Percentiles rank a stretch among this genome's conserved stretches.
Evolutionary conservation across 2,329 filamentous ascomycete species (phyloP).

Genomic region (Pseudogymnoascus sp.): DNA sequence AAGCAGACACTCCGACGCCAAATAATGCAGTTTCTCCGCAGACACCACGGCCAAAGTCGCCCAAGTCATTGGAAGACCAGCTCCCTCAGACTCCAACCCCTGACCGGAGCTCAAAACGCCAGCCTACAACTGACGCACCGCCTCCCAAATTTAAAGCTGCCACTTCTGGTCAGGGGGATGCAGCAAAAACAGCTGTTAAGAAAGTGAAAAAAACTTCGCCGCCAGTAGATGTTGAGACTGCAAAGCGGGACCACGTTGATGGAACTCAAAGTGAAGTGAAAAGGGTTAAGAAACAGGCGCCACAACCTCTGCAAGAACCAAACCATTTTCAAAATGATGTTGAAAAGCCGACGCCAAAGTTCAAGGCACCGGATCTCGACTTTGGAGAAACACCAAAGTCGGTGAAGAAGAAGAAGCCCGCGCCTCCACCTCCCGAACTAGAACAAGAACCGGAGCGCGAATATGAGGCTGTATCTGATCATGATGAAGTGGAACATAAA

Average conservation of each 20-base stretch:
- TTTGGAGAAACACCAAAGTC: slow-evolving; percentile 13
- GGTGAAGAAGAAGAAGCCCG: slow-evolving; percentile 17
- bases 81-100: neutral
- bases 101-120: neutral
- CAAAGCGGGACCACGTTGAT: neutral
- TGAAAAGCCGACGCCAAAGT: neutral
- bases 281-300: neutral
- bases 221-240: neutral
- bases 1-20: neutral
- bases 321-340: neutral
- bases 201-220: neutral
- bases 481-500: neutral
- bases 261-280: neutral
- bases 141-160: neutral
- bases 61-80: slow-evolving; percentile 17
- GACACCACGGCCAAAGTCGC: slow-evolving; percentile 6
- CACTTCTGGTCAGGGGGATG: neutral
- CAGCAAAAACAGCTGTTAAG: neutral
- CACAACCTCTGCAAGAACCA: neutral
- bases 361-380: slow-evolving; percentile 7
- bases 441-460: slow-evolving; percentile 13
- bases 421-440: slow-evolving; percentile 18
- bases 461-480: neutral
- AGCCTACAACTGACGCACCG: neutral
- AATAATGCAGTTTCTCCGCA: neutral